These are phyloP conservation scores for Cutaneotrichosporon cavernicola DNA, from an alignment of 1,284 basidiomycete genomes.

Conservation along the genomic window DNA sequence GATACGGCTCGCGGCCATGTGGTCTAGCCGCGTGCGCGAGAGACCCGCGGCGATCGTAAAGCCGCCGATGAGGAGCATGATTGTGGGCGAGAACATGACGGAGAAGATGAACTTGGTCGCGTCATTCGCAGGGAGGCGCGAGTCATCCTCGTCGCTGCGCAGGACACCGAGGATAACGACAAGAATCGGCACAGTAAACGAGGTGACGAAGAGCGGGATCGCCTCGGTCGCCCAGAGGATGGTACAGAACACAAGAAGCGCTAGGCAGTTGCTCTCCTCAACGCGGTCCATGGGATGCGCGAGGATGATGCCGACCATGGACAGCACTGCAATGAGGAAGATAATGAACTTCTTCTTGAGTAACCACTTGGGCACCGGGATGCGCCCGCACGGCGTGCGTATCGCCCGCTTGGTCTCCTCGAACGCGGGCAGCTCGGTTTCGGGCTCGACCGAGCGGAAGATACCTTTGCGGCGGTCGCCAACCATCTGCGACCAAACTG, in stretches of 20 bases:
- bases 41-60: slow-evolving; percentile 97
- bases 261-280: slow-evolving; percentile 88
- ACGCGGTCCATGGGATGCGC: slow-evolving; percentile 62
- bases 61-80: slow-evolving; percentile 95
- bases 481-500: slow-evolving; percentile 98
- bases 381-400: slow-evolving; percentile 62
- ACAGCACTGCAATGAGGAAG: slow-evolving; percentile 60
- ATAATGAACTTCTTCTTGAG: slow-evolving; percentile 66
- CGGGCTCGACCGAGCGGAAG: slow-evolving; percentile 62
- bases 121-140: slow-evolving; percentile 63
- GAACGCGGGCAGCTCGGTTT: slow-evolving; percentile 59
- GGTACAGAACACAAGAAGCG: slow-evolving; percentile 86
- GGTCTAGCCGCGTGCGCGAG: slow-evolving; percentile 96
- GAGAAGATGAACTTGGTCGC: slow-evolving; percentile 76
- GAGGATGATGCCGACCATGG: slow-evolving; percentile 66
- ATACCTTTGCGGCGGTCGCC: slow-evolving; percentile 61
- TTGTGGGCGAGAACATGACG: slow-evolving; percentile 64
- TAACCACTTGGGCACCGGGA: slow-evolving; percentile 56
- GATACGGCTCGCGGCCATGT: slow-evolving; percentile 87
- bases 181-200: slow-evolving; percentile 81
- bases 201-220: slow-evolving; percentile 95
- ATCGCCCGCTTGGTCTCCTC: slow-evolving; percentile 54
- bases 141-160: slow-evolving; percentile 60
- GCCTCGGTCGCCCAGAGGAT: slow-evolving; percentile 97
- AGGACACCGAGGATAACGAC: slow-evolving; percentile 87